Evolutionary conservation across 257 asterid species (phyloP), one percentile per base, ranked within the genome.

Genomic region (Capsicum rhomboideum): DNA sequence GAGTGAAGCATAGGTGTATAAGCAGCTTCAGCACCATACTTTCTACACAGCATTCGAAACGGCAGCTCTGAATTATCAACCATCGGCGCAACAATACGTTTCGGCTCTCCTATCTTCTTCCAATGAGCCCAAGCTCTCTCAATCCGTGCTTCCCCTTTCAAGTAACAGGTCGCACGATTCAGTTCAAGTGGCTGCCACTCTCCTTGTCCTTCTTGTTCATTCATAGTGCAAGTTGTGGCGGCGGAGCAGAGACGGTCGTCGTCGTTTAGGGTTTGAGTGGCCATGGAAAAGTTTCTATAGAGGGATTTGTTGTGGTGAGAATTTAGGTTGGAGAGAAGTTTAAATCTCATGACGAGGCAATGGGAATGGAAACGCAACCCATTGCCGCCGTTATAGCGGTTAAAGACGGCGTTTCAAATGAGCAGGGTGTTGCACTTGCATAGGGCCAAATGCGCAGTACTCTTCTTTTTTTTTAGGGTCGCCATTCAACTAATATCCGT

Each of bases 1-100:
- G 99, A 92, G 80, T 97, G 99, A 49, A 97, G 94, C 98, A 97
- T 95, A 6, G 99, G 98, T 10, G 99, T 97, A 74, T 97, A 97
- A 78, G 99, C 99, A 20, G 97, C 99, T 61, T 93, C 86, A 42
- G 99, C 99, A 50, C 99, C 99, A 86, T 93, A 94, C 87, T 93
- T 95, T 3, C 99, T 90, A 89, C 99, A 97, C 77, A 95, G 97
- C 91, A 93, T 26, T 42, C 99, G 98, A 87, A 93, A 97, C 8
- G 98, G 99, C 1, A 97, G 90, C 95, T 97, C 99, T 46, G 99
- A 97, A 91, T 97, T 95, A 86, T 95, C 99, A 63, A 97, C 99
- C 99, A 93, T 95, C 37, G 98, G 99, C 4, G 98, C 99, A 49
- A 95, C 99, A 50, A 93, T 79, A 85, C 88, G 87, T 85, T 92